These are phyloP conservation scores for Pichia sp. DNA, from an alignment of 1,139 yeast species.

Conservation along the genomic window DNA sequence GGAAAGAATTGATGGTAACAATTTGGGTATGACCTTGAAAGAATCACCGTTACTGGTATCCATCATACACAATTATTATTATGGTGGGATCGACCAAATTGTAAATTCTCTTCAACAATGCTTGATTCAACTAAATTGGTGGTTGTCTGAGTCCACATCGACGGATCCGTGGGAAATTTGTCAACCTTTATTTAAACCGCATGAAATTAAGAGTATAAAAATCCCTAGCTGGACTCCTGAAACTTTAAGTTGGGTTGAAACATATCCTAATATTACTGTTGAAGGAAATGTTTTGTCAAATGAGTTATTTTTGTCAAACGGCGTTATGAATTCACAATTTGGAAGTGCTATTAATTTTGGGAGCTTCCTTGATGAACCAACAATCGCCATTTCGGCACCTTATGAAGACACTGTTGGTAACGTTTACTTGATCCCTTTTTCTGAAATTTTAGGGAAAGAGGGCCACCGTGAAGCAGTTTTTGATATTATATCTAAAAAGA, in stretches of 20 bases:
- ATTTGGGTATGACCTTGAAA: constrained; percentile 5
- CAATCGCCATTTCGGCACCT: constrained; percentile 43
- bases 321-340: constrained; percentile 29
- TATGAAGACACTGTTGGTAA: constrained; percentile 34
- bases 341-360: constrained; percentile 37
- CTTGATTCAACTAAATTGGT: constrained; percentile 26
- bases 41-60: constrained; percentile 37
- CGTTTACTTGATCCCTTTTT: constrained; percentile 32
- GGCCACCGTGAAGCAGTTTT: too few relatives aligned
- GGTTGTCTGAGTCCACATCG: constrained; percentile 30
- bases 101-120: constrained; percentile 32
- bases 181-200: constrained; percentile 17
- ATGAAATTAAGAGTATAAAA: not conserved
- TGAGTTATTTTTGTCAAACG: constrained; percentile 22
- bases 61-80: constrained; percentile 36
- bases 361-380: constrained; percentile 26
- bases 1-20: constrained; percentile 8
- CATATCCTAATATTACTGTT: too few relatives aligned
- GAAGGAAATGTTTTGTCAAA: too few relatives aligned
- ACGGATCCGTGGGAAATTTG: constrained; percentile 37
- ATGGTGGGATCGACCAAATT: constrained; percentile 46
- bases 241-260: too few relatives aligned
- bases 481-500: not conserved
- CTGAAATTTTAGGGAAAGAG: constrained; percentile 5
- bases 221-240: too few relatives aligned